Evolutionary conservation across 2,329 filamentous ascomycete species (phyloP), one percentile per base, ranked within the genome.

Genomic region (Colletotrichum musicola): DNA sequence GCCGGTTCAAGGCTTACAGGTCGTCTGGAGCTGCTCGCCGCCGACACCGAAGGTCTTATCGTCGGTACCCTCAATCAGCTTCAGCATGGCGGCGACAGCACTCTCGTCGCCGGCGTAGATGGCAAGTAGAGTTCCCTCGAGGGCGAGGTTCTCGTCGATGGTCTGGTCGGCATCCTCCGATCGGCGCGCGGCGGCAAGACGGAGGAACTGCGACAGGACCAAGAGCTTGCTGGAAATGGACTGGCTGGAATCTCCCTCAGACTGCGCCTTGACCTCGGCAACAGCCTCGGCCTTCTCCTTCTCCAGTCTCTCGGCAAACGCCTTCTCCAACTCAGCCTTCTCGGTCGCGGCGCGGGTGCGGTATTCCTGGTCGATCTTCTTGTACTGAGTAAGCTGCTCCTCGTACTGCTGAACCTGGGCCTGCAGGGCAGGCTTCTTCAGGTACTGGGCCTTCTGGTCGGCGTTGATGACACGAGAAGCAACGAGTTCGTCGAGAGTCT

Each of bases 91-190:
- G 62, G 88, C 83, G 25, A 96, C 92, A 58, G 92, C 93, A 73
- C 83, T 86, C 71, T 92, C 88, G 75, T 95, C 92, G 54, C 93
- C 93, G 53, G 89, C 89, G 80, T 97, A 96, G 38, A 96, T 91
- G 69, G 91, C 87, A 54, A 94, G 84, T 66, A 97, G 84, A 40
- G 93, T 90, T 60, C 93, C 93, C 81, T 97, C 93, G 68, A 96
- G 90, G 42, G 93, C 93, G 80, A 90, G 89, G 80, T 90, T 93
- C 82, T 95, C 92, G 65, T 94, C 92, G 5, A 86, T 79, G 47
- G 84, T 81, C 55, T 88, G 85, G 73, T 92, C 87, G 62, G 84
- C 87, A 71, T 92, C 92, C 76, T 93, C 90, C 20, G 89, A 86
- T 74, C 92, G 88, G 72, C 93, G 89, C 74, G 92, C 90, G 66